Base-by-base conservation (phyloP, 2,329 filamentous ascomycete species). In the Achaetomium macrosporum region DNA sequence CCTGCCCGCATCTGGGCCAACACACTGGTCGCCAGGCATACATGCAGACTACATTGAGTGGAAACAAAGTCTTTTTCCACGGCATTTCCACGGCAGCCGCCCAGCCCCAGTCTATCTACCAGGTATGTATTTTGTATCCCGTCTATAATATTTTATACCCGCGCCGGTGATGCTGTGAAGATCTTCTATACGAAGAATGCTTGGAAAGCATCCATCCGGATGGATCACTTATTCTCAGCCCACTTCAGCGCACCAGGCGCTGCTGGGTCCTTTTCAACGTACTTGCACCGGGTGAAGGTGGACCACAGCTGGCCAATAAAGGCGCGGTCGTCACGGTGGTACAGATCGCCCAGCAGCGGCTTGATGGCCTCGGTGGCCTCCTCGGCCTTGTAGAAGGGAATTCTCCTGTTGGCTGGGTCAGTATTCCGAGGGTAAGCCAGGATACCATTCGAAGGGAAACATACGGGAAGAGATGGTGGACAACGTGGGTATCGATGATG, bases 401-500 rank as follows among this genome's bases (percentile, higher is more conserved):
- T 82, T 35, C 69, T 67, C 25, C 71, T 73, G 49, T 12, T n/a
- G 7, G 46, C 25, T 6, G 13, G 20, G 44, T 59, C 15, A 45
- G 47, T 42, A 47, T 42, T 25, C 25, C 25, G 25, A 25, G 25
- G 25, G 13, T 20, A 20, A 25, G 13, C 3, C 15, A 3, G n/a
- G 15, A 9, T 7, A 4, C 25, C 25, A 7, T 25, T 7, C 25
- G 25, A 25, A 25, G 8, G 44, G 16, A 16, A 12, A n/a, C 71
- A 59, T 69, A 77, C 69, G 80, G 76, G 66, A 83, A 80, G 11
- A 81, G 68, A 60, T 85, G 82, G 66, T 84, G 82, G 20, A 83
- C 73, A 16, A 85, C 82, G 62, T 85, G 82, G 47, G 77, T 77
- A 58, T 82, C 81, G 42, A 84, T 81, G 64, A 85, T 85, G 57